These are phyloP conservation scores for Closterium sp. DNA, from an alignment of 139 green algal genomes.

Conservation along the genomic window DNA sequence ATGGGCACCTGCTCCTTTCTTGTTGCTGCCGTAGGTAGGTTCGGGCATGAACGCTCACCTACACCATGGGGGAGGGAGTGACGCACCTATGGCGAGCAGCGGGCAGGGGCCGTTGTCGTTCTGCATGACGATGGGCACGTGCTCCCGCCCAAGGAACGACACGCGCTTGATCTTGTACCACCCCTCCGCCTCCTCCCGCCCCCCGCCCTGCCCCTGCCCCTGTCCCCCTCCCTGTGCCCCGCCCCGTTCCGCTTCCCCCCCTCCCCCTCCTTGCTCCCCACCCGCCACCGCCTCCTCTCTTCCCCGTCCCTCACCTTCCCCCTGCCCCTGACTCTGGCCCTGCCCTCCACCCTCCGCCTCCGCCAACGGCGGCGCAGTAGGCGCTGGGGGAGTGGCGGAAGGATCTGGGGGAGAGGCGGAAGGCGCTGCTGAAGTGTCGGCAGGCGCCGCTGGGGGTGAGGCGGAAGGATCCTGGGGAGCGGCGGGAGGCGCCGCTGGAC, in stretches of 20 bases:
- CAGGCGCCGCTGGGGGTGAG: background rate
- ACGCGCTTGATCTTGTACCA: constrained; percentile 44
- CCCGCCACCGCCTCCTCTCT: background rate
- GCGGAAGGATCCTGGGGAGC: background rate
- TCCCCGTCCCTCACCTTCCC: too few relatives aligned
- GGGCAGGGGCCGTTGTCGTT: constrained; percentile 94
- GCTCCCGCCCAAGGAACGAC: constrained; percentile 12
- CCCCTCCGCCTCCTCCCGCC: background rate
- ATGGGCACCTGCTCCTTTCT: constrained; percentile 60
- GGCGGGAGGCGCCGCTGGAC: background rate
- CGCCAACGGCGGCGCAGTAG: background rate
- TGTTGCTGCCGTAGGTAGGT: too few relatives aligned
- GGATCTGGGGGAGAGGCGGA: background rate
- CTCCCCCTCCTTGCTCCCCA: background rate
- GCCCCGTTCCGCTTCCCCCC: background rate
- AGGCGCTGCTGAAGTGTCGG: background rate
- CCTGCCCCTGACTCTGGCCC: background rate
- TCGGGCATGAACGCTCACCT: too few relatives aligned
- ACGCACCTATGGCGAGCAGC: constrained; percentile 83
- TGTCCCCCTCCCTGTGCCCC: background rate
- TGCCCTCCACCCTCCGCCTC: background rate
- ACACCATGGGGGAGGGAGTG: too few relatives aligned
- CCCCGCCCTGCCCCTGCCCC: background rate
- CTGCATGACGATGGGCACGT: constrained; percentile 75
- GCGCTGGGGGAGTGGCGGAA: background rate